phyloP scores from a whole-genome alignment of 176 grass and related monocot species.

The Cymbopogon citratus region DNA sequence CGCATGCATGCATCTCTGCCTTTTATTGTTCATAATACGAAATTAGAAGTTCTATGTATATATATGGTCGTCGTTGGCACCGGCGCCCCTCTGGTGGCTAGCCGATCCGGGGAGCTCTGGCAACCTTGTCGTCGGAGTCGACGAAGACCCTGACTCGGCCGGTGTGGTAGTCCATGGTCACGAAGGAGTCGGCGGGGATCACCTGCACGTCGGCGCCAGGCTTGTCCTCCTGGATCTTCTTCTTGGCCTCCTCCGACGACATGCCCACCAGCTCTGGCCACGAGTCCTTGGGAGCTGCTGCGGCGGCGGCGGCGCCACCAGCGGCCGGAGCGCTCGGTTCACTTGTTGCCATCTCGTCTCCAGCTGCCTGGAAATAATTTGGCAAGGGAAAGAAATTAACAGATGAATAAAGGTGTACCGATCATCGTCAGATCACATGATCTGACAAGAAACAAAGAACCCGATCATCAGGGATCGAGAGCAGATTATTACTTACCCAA shows the following conservation, averaged over 20 bases:
- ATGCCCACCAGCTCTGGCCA: conserved; percentile 21
- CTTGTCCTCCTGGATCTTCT: conserved; percentile 39
- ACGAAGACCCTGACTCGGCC: conserved; percentile 31
- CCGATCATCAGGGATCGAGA: too few species aligned
- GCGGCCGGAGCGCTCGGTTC: background rate
- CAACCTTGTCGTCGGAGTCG: conserved; percentile 31
- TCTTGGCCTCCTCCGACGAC: conserved; percentile 36
- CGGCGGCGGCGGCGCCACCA: background rate
- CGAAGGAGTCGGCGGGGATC: conserved; percentile 14
- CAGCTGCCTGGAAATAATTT: background rate
- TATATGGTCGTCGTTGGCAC: too few species aligned
- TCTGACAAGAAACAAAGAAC: background rate
- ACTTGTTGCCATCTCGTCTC: conserved; percentile 16
- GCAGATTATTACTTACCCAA: too few species aligned
- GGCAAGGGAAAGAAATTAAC: too few species aligned
- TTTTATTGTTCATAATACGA: too few species aligned
- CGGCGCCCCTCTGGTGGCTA: background rate
- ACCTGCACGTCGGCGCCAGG: conserved; percentile 24
- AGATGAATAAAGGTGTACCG: too few species aligned
- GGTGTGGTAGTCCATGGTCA: conserved; percentile 41
- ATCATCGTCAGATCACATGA: too few species aligned
- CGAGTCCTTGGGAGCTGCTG: background rate
- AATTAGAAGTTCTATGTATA: too few species aligned
- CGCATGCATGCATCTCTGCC: too few species aligned
- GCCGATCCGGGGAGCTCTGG: conserved; percentile 28